These are phyloP conservation scores for Podaxis carcinomalis DNA, from an alignment of 768 basidiomycete genomes.

Conservation along the genomic window DNA sequence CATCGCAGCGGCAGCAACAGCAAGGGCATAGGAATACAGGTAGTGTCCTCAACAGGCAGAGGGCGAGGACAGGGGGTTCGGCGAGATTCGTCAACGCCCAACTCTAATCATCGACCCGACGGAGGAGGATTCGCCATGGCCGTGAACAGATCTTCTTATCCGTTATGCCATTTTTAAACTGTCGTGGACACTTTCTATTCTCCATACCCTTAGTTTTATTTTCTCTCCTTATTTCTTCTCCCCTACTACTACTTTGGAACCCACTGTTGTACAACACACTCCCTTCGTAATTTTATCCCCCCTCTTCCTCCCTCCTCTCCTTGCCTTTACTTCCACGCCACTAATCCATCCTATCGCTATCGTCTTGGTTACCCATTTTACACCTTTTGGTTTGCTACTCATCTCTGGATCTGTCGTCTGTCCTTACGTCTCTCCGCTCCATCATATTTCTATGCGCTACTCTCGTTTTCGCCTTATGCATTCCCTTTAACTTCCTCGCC, in stretches of 20 bases:
- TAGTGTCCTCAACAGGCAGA: constrained; percentile 57
- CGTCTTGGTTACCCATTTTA: background rate
- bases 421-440: constrained; percentile 9
- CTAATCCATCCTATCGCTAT: constrained; percentile 2
- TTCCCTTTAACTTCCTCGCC: background rate
- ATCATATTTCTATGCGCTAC: background rate
- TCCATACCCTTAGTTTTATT: background rate
- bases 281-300: constrained; percentile 1
- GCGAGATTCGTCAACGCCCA: constrained; percentile 58
- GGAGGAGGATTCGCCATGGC: background rate
- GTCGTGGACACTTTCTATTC: background rate
- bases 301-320: background rate
- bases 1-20: background rate
- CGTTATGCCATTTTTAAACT: background rate
- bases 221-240: background rate
- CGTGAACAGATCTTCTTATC: background rate
- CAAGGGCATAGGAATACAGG: constrained; percentile 11
- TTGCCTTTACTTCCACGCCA: background rate
- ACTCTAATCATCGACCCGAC: constrained; percentile 19
- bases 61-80: constrained; percentile 62
- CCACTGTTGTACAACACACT: constrained; percentile 4
- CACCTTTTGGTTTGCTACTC: constrained; percentile 10
- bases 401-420: constrained; percentile 13
- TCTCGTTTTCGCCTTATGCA: background rate
- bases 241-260: background rate